phyloP scores from a whole-genome alignment of 2,329 filamentous ascomycete species.

The Diaporthe sp. region DNA sequence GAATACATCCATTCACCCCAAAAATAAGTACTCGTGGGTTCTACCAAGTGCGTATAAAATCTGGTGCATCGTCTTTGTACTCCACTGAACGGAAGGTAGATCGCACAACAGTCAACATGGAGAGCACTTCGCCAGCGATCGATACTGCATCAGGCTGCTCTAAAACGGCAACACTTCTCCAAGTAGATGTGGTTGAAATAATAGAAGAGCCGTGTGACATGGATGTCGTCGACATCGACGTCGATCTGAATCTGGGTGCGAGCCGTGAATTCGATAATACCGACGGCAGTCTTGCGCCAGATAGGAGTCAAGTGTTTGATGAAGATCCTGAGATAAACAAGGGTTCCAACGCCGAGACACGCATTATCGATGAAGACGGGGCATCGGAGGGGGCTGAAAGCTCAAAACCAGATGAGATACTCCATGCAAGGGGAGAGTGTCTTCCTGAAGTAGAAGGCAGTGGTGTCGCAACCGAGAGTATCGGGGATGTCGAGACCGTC shows the following conservation, averaged over 20 bases:
- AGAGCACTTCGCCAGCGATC: not conserved
- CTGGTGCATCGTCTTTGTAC: not conserved
- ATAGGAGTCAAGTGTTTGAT: not conserved
- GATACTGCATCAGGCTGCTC: not conserved
- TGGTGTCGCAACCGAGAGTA: no score
- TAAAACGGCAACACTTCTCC: not conserved
- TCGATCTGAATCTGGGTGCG: not conserved
- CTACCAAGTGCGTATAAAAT: not conserved
- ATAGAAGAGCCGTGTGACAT: not conserved
- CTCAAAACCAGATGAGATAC: no score
- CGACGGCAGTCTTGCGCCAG: not conserved
- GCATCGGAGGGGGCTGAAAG: no score
- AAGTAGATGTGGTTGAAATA: not conserved
- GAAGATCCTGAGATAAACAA: not conserved
- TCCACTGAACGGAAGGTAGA: not conserved
- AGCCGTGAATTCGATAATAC: not conserved
- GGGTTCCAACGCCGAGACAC: not conserved
- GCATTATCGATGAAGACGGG: not conserved
- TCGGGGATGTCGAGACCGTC: not conserved
- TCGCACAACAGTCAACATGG: not conserved
- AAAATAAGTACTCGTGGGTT: not conserved
- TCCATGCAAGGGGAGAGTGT: not conserved
- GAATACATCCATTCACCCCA: not conserved
- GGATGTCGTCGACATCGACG: not conserved
- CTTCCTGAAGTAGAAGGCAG: not conserved